Conservation (phyloP, 75 land plant genomes). For the Picea sitchensis region DNA sequence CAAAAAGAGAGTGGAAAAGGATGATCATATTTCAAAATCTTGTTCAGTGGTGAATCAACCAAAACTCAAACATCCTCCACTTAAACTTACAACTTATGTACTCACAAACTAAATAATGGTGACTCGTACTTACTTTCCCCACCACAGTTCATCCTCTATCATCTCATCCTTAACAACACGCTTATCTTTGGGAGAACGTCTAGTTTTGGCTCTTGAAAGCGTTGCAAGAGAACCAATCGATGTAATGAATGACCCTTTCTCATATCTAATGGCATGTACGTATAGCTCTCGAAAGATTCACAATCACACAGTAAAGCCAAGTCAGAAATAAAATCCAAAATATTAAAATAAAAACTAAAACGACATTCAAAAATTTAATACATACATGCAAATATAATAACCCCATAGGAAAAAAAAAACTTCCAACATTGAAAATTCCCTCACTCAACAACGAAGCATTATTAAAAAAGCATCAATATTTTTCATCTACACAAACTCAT, state of each 20-base stretch:
- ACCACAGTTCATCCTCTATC: conserved; percentile 31
- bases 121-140: conserved; percentile 23
- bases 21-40: too few relatives aligned
- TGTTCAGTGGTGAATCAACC: too few relatives aligned
- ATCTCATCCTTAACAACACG: conserved; percentile 37
- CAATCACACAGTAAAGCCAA: background rate
- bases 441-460: too few relatives aligned
- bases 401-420: too few relatives aligned
- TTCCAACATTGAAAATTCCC: too few relatives aligned
- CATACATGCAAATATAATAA: too few relatives aligned
- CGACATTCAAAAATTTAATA: background rate
- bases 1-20: too few relatives aligned
- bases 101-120: too few relatives aligned
- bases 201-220: conserved; percentile 39
- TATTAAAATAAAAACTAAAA: background rate
- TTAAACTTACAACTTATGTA: too few relatives aligned
- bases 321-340: background rate
- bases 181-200: conserved; percentile 43
- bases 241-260: conserved; percentile 42
- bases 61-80: too few relatives aligned
- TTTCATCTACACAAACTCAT: too few relatives aligned
- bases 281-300: conserved; percentile 29
- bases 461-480: too few relatives aligned
- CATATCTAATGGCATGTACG: conserved; percentile 39
- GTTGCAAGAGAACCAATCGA: conserved; percentile 37